Evolutionary conservation across 768 basidiomycete genomes (phyloP), one percentile per base, ranked within the genome.

Genomic region (Sporobolomyces roseus): DNA sequence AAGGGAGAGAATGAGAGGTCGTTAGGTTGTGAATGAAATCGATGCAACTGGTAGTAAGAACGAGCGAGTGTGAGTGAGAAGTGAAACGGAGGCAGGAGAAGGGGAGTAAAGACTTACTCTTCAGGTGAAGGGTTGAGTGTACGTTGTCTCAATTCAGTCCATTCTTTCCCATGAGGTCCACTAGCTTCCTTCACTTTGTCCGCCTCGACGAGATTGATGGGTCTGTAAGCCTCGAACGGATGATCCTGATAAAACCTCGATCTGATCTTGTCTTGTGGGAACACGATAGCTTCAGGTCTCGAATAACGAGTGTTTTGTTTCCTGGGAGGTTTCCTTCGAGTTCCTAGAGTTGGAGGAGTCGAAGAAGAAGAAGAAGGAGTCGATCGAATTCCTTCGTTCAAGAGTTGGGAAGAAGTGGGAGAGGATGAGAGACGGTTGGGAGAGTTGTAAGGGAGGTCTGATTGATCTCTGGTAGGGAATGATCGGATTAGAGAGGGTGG

Each of bases 171-270:
- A 12, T 76, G 75, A 21, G 83, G 82, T 74, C 88, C 85, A 49
- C 90, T 81, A 23, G 77, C 78, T 25, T 81, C 85, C 0, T 4
- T 2, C 12, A 78, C 71, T 32, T 38, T 50, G 19, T 72, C 75
- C 21, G 82, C 83, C 79, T 99, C 96, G 0, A 90, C 85, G 59
- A 99, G 78, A 16, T 84, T 86, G 13, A 82, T 82, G 2, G 91
- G 86, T 49, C 93, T 83, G 79, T 93, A 89, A 2, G 91, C 88
- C 80, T 99, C 93, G 76, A 96, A 96, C 10, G 96, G 93, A 78
- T 96, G 93, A 81, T 99, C 96, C 48, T 83, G 82, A 82, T 93
- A 98, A 83, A 99, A 98, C 78, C 90, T 90, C 62, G 85, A 83
- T 41, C 96, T 86, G 65, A 98, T 81, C 69, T 84, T 82, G 78